A percentile compares a stretch with the other conserved stretches of the same genome.
Conservation (phyloP, 1,284 basidiomycete genomes). For the Irpex sp. region DNA sequence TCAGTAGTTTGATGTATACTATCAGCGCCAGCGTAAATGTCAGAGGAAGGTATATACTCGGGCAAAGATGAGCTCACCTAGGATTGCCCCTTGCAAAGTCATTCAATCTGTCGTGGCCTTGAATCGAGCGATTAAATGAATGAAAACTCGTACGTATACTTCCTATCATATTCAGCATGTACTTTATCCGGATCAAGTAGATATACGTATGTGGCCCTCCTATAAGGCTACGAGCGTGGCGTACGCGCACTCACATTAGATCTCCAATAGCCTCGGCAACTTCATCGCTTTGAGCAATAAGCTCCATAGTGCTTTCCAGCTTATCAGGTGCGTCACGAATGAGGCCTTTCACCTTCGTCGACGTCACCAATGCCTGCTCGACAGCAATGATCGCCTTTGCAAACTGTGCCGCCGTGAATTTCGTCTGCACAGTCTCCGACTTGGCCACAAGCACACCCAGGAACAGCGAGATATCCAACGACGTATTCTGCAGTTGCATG, state of each 20-base stretch:
- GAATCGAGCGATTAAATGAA: too few species aligned
- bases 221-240: neutral
- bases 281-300: neutral
- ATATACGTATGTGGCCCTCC: neutral
- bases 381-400: neutral
- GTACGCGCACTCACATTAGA: neutral
- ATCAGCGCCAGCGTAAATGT: too few species aligned
- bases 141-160: too few species aligned
- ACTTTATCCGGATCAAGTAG: too few species aligned
- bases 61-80: too few species aligned
- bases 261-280: neutral
- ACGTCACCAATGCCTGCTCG: neutral
- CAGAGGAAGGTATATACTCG: too few species aligned
- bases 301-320: neutral
- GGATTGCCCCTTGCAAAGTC: too few species aligned
- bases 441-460: neutral
- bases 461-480: neutral
- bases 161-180: too few species aligned
- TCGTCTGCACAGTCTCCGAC: neutral
- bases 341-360: neutral
- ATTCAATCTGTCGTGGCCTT: too few species aligned
- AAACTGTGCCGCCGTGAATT: neutral
- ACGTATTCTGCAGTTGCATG: neutral
- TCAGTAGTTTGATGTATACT: too few species aligned
- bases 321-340: neutral